Conservation (phyloP, 2,329 filamentous ascomycete genomes). For the Monilinia aucupariae region DNA sequence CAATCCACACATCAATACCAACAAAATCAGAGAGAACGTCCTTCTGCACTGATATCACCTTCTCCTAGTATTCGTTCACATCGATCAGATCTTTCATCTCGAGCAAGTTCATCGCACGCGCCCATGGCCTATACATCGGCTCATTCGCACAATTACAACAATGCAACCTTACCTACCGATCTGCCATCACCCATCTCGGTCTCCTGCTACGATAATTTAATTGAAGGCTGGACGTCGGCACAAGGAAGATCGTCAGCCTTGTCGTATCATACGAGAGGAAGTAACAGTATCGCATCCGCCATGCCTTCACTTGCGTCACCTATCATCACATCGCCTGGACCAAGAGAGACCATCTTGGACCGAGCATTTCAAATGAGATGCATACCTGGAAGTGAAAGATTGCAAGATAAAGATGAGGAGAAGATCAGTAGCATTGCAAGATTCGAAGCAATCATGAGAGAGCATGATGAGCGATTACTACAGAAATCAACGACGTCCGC, state of each 20-base stretch:
- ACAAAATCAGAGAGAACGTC: slow-evolving; percentile 36
- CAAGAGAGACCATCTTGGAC: slow-evolving; percentile 62
- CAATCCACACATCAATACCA: slow-evolving; percentile 45
- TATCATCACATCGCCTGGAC: slow-evolving; percentile 40
- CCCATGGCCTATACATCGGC: slow-evolving; percentile 45
- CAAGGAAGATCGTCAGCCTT: slow-evolving; percentile 55
- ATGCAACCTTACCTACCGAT: slow-evolving; percentile 46
- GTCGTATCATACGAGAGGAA: slow-evolving; percentile 48
- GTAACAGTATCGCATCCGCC: slow-evolving; percentile 51
- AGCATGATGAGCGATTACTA: slow-evolving; percentile 47
- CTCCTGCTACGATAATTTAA: slow-evolving; percentile 50
- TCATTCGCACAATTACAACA: slow-evolving; percentile 46
- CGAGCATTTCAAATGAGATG: slow-evolving; percentile 58
- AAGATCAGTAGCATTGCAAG: slow-evolving; percentile 59
- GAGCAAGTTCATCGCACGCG: slow-evolving; percentile 32
- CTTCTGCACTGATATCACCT: slow-evolving; percentile 50
- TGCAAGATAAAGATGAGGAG: slow-evolving; percentile 47
- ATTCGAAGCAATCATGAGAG: slow-evolving; percentile 61
- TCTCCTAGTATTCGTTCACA: slow-evolving; percentile 57
- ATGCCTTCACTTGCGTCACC: slow-evolving; percentile 34
- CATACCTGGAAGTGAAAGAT: slow-evolving; percentile 55
- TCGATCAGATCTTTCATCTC: slow-evolving; percentile 54
- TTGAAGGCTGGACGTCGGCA: slow-evolving; percentile 56
- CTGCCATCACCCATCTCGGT: slow-evolving; percentile 50
- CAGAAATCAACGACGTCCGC: slow-evolving; percentile 16